Conservation (phyloP, 169 alveolate genomes). For the Theileria parva region DNA sequence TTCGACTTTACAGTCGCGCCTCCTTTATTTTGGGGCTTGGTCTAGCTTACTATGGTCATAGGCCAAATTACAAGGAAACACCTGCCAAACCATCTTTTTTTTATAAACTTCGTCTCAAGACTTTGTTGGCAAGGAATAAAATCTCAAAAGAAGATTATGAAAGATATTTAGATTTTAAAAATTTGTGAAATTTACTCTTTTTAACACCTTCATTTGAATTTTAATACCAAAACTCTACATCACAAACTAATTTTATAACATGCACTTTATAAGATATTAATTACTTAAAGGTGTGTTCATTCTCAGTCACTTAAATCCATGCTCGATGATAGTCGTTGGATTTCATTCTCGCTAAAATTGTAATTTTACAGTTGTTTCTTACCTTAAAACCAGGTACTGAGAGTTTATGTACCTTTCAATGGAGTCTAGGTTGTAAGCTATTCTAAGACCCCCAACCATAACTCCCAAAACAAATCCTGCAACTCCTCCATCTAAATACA, state of each 20-base stretch:
- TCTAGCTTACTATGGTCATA: slow-evolving; percentile 41
- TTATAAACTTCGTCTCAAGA: slow-evolving; percentile 55
- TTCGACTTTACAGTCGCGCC: slow-evolving; percentile 46
- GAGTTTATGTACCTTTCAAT: not conserved
- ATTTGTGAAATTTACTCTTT: not conserved
- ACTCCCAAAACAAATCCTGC: not conserved
- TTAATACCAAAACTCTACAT: too few species aligned
- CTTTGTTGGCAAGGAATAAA: slow-evolving; percentile 21
- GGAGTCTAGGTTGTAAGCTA: not conserved
- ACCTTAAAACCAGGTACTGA: not conserved
- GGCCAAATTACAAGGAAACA: slow-evolving; percentile 31
- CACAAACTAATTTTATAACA: too few species aligned
- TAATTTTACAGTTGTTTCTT: not conserved
- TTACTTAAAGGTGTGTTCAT: too few species aligned
- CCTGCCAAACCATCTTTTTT: slow-evolving; percentile 54
- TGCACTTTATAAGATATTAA: too few species aligned
- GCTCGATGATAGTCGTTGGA: too few species aligned
- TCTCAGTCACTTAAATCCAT: too few species aligned
- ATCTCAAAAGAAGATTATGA: slow-evolving; percentile 52
- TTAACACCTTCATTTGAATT: not conserved
- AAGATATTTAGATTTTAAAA: slow-evolving; percentile 41
- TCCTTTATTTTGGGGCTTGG: slow-evolving; percentile 47
- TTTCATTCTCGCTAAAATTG: too few species aligned
- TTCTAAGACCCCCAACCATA: not conserved
- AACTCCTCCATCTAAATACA: slow-evolving; percentile 1